Evolutionary conservation across 169 alveolate species (phyloP), one percentile per base, ranked within the genome.

Genomic region (Perkinsus marinus): DNA sequence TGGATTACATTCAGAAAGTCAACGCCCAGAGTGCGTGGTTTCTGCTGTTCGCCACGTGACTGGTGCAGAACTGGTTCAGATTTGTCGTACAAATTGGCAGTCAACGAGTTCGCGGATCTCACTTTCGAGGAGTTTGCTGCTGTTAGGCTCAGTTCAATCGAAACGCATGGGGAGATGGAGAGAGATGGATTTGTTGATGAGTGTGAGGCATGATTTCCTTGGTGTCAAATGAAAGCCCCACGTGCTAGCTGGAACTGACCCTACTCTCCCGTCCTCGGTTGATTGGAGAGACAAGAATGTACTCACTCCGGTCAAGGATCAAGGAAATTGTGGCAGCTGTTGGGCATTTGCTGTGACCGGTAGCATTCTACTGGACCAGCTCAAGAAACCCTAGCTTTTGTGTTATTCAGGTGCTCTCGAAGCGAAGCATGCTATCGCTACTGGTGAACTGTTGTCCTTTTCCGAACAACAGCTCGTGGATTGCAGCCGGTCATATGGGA

Each of bases 271-370:
- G 22, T 0, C 79, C 17, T 93, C 94, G 68, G 89, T 93, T 6
- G 93, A 93, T 68, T 93, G 95, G 95, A 68, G 92, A 9, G 90
- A 90, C 36, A 41, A 91, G 36, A 92, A 92, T 13, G 90, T 93
- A 26, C 93, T 93, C 36, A 93, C 91, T 43, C 95, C 95, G 79
- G 41, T 93, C 46, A 92, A 93, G 68, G 90, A 93, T 68, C 95
- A 93, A 91, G 92, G 92, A 79, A 90, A 90, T 38, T 96, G 98
- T 89, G 97, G 98, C 10, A 94, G 97, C n/a, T 96, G 97, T 92
- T 96, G 97, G 97, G 97, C 98, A 30, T 96, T 96, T 94, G 95
- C 98, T 16, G 94, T 97, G 30, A 91, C 94, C 38, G 96, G 95
- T 39, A 91, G 95, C n/a, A 39, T 96, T 30, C 97, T 95, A 93